These are phyloP conservation scores for Rubia tinctorum DNA, from an alignment of 305 asterid genomes.

Conservation along the genomic window DNA sequence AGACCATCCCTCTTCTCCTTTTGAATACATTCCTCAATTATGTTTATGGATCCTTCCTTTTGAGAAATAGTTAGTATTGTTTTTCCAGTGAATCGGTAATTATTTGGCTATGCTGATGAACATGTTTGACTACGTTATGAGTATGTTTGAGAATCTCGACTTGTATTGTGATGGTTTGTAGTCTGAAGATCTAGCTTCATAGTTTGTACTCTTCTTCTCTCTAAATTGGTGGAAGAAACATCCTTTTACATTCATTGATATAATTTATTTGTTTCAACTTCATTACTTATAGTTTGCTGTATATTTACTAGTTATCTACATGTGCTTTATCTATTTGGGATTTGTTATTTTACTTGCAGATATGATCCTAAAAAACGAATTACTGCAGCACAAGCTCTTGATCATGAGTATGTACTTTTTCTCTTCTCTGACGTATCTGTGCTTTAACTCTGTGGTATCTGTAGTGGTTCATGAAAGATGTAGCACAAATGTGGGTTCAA, in stretches of 20 bases:
- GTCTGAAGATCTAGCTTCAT: not conserved
- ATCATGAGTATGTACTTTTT: constrained; percentile 72
- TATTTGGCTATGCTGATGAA: not conserved
- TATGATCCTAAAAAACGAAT: constrained; percentile 92
- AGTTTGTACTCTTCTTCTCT: not conserved
- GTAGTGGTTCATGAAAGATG: not conserved
- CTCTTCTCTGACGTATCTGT: constrained; percentile 1
- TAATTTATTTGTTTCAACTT: not conserved
- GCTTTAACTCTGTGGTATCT: not conserved
- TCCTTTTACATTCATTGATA: not conserved
- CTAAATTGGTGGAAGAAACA: not conserved
- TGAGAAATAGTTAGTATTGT: not conserved
- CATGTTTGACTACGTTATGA: not conserved
- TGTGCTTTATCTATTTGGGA: not conserved
- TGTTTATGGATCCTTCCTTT: constrained; percentile 1
- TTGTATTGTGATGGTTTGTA: not conserved
- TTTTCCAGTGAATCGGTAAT: not conserved
- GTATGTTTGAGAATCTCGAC: not conserved
- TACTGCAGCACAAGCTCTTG: constrained; percentile 95
- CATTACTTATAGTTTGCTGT: not conserved
- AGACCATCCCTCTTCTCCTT: not conserved
- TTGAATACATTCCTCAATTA: not conserved
- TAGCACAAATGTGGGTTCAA: constrained; percentile 4
- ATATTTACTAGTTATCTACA: not conserved
- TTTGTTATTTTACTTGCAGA: constrained; percentile 45